Base-by-base conservation (phyloP, 23 red algal genomes). In the Cyanidiococcus yangmingshanensis region DNA sequence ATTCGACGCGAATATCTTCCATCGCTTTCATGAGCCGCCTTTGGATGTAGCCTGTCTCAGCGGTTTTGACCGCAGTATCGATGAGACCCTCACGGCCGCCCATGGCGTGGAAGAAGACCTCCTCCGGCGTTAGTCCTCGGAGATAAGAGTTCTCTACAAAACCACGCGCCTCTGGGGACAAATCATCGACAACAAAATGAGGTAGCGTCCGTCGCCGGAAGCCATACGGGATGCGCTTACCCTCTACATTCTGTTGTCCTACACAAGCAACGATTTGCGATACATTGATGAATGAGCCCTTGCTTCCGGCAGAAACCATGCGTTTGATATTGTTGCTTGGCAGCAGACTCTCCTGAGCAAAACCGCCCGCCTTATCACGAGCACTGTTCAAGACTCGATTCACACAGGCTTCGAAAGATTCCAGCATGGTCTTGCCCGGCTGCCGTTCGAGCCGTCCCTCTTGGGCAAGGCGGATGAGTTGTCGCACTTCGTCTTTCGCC, bases 81-180 rank as follows among this genome's bases (percentile, higher is more conserved):
- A 98, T 98, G n/a, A 98, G 83, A 41, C 94, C 94, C 75, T 98
- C 94, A 37, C 94, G 85, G 0, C 94, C 94, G 74, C 94, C 89
- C 94, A 97, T 98, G 2, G 94, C 94, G 38, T 98, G 94, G 79
- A 98, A 90, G 83, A 98, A 98, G 74, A 98, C 88, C 79, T 98
- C 94, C 32, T 88, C 82, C 0, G 94, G 88, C 1, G 88, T 89
- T 39, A 97, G 77, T 1, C 94, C 94, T 27, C 89, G 77, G 34
- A 97, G 58, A 78, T 98, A 98, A 0, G 88, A 92, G 79, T 98
- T 98, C 82, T 92, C 89, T 0, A 98, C 94, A 80, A 98, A 98
- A 2, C 94, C 94, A 51, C 94, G 86, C 57, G 88, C 87, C 86
- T 98, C 94, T 0, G 94, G 88, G 2, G 84, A 88, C 34, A 91